Conservation (phyloP, 345 rosid genomes). For the Garcia nutans region DNA sequence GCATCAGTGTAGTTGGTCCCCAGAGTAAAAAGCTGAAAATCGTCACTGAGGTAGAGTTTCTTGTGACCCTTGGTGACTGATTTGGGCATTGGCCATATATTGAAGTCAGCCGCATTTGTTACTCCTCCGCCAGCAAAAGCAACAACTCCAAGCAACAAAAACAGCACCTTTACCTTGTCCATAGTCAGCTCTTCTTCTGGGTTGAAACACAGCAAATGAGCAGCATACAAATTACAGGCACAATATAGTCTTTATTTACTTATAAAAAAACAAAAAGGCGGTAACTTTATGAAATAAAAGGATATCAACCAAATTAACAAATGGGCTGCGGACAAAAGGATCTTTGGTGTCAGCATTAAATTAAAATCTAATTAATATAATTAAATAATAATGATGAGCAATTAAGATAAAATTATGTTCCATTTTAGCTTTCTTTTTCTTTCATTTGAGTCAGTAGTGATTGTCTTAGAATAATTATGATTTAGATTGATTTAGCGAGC, state of each 20-base stretch:
- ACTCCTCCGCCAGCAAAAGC: not conserved
- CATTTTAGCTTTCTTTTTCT: no score
- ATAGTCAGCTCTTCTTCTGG: not conserved
- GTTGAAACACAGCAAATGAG: no score
- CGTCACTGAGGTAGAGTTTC: conserved; percentile 30
- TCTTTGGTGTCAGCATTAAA: not conserved
- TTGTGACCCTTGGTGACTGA: conserved; percentile 42
- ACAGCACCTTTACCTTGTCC: not conserved
- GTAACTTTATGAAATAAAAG: not conserved
- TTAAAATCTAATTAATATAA: no score
- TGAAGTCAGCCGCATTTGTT: not conserved
- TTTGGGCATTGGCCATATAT: conserved; percentile 24
- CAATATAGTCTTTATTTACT: no score
- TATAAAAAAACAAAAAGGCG: no score
- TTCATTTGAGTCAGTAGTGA: not conserved
- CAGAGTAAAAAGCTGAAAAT: conserved; percentile 38
- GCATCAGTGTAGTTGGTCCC: conserved; percentile 38
- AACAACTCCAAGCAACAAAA: not conserved
- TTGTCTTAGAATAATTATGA: not conserved
- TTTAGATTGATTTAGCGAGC: no score
- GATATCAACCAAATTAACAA: not conserved
- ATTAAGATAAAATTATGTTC: no score
- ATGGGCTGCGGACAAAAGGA: not conserved
- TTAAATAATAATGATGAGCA: no score
- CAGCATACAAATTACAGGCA: not conserved